A percentile compares a stretch with the other conserved stretches of the same genome.
Evolutionary conservation across 2,329 filamentous ascomycete species (phyloP).

Genomic region (Nectriaceae sp.): DNA sequence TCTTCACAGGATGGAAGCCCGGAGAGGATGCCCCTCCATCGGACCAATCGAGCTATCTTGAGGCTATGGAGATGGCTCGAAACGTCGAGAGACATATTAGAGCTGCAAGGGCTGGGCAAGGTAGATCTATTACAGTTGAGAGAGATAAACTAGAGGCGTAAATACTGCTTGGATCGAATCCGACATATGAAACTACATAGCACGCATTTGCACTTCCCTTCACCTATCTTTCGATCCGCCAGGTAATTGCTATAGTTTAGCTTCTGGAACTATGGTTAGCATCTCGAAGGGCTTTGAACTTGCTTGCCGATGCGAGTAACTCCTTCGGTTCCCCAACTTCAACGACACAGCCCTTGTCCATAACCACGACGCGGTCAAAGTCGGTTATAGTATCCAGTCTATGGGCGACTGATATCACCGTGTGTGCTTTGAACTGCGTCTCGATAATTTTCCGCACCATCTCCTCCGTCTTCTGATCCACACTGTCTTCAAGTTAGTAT

Average conservation of each 20-base stretch:
- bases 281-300: conserved; percentile 27
- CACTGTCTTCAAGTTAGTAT: conserved; percentile 21
- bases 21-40: conserved; percentile 34
- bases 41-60: conserved; percentile 35
- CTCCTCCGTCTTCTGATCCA: conserved; percentile 36
- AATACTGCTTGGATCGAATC: conserved; percentile 1
- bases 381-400: conserved; percentile 44
- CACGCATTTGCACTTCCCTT: no score
- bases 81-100: conserved; percentile 51
- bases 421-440: conserved; percentile 43
- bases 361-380: conserved; percentile 31
- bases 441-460: conserved; percentile 36
- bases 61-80: conserved; percentile 40
- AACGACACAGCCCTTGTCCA: conserved; percentile 28
- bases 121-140: conserved; percentile 52
- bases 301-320: conserved; percentile 18
- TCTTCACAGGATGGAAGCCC: conserved; percentile 47
- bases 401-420: conserved; percentile 50
- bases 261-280: conserved; percentile 24
- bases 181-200: not conserved
- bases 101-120: conserved; percentile 47
- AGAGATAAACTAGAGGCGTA: conserved; percentile 34
- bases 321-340: conserved; percentile 28
- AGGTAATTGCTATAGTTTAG: no score
- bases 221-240: no score